Conservation (phyloP, 1,284 basidiomycete species). For the Neonothopanus nambi region DNA sequence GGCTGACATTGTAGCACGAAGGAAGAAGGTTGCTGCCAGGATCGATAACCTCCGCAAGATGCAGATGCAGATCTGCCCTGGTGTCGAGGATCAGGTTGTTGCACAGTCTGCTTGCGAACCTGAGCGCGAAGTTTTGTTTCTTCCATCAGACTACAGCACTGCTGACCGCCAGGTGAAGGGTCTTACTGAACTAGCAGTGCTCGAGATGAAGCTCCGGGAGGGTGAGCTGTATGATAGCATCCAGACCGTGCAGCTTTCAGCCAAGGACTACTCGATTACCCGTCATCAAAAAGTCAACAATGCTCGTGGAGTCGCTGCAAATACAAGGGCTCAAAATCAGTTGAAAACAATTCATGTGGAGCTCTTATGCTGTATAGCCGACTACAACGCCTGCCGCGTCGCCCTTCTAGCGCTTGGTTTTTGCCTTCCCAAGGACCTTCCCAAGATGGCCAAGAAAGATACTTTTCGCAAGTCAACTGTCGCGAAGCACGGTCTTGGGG, state of each 20-base stretch:
- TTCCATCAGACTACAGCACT: neutral
- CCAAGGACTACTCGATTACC: neutral
- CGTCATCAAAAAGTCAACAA: too few species aligned
- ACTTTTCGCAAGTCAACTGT: neutral
- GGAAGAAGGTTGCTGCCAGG: neutral
- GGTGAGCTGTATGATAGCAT: slow-evolving; percentile 2
- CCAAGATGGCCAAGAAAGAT: neutral
- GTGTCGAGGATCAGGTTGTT: neutral
- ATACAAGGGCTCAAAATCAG: too few species aligned
- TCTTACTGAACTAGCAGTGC: neutral
- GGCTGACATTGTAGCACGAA: neutral
- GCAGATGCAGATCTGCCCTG: neutral
- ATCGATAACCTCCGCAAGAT: neutral
- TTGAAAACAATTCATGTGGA: too few species aligned
- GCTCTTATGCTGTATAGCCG: too few species aligned
- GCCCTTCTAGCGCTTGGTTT: neutral
- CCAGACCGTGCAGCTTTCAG: neutral
- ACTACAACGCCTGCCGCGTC: neutral
- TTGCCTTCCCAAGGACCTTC: neutral
- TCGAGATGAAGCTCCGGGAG: neutral
- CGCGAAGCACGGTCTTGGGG: neutral
- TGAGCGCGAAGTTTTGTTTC: neutral
- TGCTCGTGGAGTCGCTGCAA: too few species aligned
- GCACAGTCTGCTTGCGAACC: neutral
- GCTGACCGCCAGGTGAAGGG: neutral